These are phyloP conservation scores for Pythium biforme DNA, from an alignment of 352 stramenopile genomes.

Conservation along the genomic window DNA sequence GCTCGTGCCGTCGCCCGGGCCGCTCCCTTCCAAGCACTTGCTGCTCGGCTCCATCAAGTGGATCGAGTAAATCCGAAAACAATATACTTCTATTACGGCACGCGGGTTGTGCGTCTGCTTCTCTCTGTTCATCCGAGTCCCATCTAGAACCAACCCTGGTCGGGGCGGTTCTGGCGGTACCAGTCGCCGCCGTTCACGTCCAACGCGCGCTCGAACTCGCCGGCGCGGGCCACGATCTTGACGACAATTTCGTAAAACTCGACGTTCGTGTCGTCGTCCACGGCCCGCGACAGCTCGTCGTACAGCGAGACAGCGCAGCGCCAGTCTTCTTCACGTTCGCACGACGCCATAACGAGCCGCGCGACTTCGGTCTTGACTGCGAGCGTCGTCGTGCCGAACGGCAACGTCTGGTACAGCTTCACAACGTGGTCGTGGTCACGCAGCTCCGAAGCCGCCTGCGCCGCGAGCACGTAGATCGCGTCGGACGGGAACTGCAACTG, in stretches of 20 bases:
- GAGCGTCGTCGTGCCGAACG: constrained; percentile 41
- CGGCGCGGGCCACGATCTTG: constrained; percentile 76
- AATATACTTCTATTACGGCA: constrained; percentile 4
- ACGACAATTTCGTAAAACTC: constrained; percentile 81
- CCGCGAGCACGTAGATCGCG: constrained; percentile 60
- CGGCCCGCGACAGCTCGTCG: constrained; percentile 55
- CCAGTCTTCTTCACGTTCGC: constrained; percentile 69
- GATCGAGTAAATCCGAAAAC: constrained; percentile 52
- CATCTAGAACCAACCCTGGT: constrained; percentile 58
- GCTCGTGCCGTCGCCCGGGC: constrained; percentile 77
- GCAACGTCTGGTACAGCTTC: constrained; percentile 53
- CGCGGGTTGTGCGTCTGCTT: too few species aligned
- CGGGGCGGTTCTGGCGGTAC: constrained; percentile 79
- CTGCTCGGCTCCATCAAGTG: constrained; percentile 84
- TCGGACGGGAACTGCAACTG: constrained; percentile 67
- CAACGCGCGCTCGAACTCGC: constrained; percentile 82
- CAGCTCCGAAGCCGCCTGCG: constrained; percentile 44
- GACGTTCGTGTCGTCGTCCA: constrained; percentile 63
- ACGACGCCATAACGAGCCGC: constrained; percentile 49
- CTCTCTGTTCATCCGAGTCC: background rate
- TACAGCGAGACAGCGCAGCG: constrained; percentile 72
- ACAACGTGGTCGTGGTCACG: constrained; percentile 62
- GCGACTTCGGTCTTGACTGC: constrained; percentile 58
- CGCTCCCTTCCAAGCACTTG: constrained; percentile 75
- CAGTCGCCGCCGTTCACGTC: constrained; percentile 83